Conservation (phyloP, 2,329 filamentous ascomycete genomes). For the Fusarium miscanthi region DNA sequence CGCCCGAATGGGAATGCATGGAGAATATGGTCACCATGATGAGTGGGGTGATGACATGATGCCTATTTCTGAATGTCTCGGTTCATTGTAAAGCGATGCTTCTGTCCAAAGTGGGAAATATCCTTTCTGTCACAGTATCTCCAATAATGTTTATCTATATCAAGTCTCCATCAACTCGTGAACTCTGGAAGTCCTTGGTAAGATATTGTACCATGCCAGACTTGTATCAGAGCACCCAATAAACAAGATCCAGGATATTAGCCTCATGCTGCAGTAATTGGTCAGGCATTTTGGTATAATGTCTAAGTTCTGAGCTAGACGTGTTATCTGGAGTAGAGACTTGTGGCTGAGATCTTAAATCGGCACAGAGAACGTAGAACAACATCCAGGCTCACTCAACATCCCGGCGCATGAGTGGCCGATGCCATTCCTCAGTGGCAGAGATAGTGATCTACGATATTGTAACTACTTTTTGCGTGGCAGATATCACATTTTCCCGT, state of each 20-base stretch:
- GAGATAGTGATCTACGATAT: background rate
- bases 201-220: fast-evolving
- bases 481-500: background rate
- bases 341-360: too few species aligned
- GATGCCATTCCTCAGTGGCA: background rate
- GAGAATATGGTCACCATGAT: background rate
- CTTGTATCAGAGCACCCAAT: background rate
- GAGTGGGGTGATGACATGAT: background rate
- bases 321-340: too few species aligned
- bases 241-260: background rate
- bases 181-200: background rate
- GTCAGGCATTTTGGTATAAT: too few species aligned
- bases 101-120: background rate
- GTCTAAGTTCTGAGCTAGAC: too few species aligned
- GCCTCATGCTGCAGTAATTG: too few species aligned
- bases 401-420: too few species aligned
- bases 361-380: too few species aligned
- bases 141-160: fast-evolving
- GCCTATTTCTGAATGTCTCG: too few species aligned
- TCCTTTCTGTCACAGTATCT: background rate
- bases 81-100: too few species aligned
- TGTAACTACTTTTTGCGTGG: background rate
- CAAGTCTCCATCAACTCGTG: background rate
- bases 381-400: background rate
- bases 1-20: background rate